Base-by-base conservation (phyloP, 163 green algal genomes). In the Coccomyxa subellipsoidea region DNA sequence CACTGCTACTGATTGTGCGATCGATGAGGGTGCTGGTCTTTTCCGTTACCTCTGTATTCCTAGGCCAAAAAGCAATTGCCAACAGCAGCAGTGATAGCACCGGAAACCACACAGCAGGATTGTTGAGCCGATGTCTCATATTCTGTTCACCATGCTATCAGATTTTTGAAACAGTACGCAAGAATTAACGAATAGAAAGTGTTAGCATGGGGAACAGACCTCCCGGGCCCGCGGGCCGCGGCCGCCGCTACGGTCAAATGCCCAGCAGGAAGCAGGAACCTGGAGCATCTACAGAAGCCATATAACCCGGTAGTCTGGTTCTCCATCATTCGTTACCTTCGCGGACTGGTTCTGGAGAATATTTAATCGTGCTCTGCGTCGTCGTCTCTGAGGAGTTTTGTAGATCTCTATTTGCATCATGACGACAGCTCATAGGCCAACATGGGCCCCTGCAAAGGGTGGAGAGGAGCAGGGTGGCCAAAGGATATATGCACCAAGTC, bases 401-500 rank as follows among this genome's bases (percentile, higher is more conserved):
- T n/a, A n/a, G n/a, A n/a, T n/a, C n/a, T n/a, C n/a, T 37, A 25
- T 76, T 37, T 76, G 69, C 69, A 37, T 35, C 32, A 98, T 98
- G 94, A 96, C 94, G 7, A 98, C 95, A 39, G 94, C 95, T 21
- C 95, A 98, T 80, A 87, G 95, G 10, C 95, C 95, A 23, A 98
- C 95, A 73, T 97, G 94, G 93, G 93, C 92, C 0, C 90, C 94
- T 12, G 94, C 94, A 36, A 92, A 93, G 78, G 94, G 94, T 78
- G 91, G 91, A 25, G 94, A 97, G 72, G 93, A 97, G 85, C 94
- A 98, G 81, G 93, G 93, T 35, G 94, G 94, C 32, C 92, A 91
- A 80, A 87, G 92, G n/a, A 89, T 94, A 23, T 97, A 94, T 76
- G 93, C 89, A 9, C 90, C 93, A 27, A 95, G 88, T 82, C 81